A percentile compares a stretch with the other conserved stretches of the same genome.
phyloP scores from a whole-genome alignment of 1,284 basidiomycete genomes.

The Pterulicium gracile region DNA sequence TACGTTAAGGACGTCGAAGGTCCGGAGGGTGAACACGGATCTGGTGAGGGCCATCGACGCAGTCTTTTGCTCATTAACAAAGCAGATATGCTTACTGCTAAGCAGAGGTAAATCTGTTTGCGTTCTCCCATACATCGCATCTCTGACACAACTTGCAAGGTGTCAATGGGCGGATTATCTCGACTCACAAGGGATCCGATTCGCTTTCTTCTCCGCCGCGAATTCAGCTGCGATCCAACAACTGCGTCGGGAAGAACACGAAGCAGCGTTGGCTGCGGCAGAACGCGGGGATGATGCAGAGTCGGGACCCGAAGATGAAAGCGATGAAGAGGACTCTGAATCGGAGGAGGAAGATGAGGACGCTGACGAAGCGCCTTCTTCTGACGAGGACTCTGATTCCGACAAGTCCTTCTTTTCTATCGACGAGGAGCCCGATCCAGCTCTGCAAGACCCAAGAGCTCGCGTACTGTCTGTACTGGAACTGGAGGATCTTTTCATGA shows the following conservation, averaged over 20 bases:
- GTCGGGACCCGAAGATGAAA: neutral
- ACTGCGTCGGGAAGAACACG: conserved; percentile 44
- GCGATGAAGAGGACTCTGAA: neutral
- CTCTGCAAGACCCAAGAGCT: conserved; percentile 55
- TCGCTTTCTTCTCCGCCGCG: conserved; percentile 94
- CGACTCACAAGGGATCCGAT: conserved; percentile 69
- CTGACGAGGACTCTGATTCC: conserved; percentile 20
- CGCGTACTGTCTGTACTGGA: conserved; percentile 82
- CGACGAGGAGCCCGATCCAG: conserved; percentile 43
- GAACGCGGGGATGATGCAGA: conserved; percentile 5
- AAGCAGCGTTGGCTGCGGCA: conserved; percentile 16
- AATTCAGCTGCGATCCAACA: conserved; percentile 82
- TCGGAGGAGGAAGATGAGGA: conserved; percentile 12
- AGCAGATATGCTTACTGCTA: conserved; percentile 81
- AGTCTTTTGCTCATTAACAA: conserved; percentile 93
- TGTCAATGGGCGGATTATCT: conserved; percentile 88
- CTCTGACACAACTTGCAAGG: neutral
- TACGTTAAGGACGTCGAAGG: conserved; percentile 80
- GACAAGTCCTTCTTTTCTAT: conserved; percentile 33
- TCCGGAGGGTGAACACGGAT: conserved; percentile 65
- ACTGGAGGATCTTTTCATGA: conserved; percentile 80
- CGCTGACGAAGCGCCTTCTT: conserved; percentile 15
- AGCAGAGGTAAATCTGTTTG: conserved; percentile 61
- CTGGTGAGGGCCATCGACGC: conserved; percentile 63
- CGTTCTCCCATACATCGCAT: conserved; percentile 26